Evolutionary conservation across 768 basidiomycete genomes (phyloP), one percentile per base, ranked within the genome.

Genomic region (Macrolepiota dolichaula): DNA sequence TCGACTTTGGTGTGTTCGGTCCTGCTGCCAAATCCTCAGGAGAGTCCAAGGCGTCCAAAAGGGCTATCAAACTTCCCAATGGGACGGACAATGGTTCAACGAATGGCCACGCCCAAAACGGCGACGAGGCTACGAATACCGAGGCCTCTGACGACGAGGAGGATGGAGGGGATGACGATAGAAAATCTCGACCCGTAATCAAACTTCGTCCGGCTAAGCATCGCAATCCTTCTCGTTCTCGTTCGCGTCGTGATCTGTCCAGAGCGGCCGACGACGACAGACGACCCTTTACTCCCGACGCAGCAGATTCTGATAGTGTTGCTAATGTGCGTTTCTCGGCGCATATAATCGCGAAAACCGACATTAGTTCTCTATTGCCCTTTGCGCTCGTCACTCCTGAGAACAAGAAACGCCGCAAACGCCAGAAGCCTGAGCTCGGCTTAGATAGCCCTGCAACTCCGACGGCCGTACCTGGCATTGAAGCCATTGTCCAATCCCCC

Each of bases 351-450:
- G 79, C 87, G 15, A 87, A 84, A 68, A 76, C 76, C 10, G 84
- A 87, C 67, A 74, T 92, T 52, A 76, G 72, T 27, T 72, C 76
- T 12, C 72, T 88, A 22, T 79, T 94, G 64, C 92, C 92, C 4
- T 94, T 94, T 68, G 91, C 91, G 7, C 74, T 94, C 51, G 88
- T 94, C 68, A 80, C 88, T 22, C 92, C 92, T 2, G 88, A 94
- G 73, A 64, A 76, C 37, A 76, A 72, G 46, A 78, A 75, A 57
- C 77, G 76, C 50, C 75, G 76, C 73, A 44, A 46, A 29, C 38
- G 32, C 61, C 52, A 78, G n/a, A 61, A 81, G 29, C 73, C 76
- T 11, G 52, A 66, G 17, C 73, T 75, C 24, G 63, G 66, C 36
- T 69, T 73, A 27, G 74, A 71, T 58, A 73, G 72, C 35, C 64